Base-by-base conservation (phyloP, 2,329 filamentous ascomycete genomes). In the Calonectria pseudoreteaudii region DNA sequence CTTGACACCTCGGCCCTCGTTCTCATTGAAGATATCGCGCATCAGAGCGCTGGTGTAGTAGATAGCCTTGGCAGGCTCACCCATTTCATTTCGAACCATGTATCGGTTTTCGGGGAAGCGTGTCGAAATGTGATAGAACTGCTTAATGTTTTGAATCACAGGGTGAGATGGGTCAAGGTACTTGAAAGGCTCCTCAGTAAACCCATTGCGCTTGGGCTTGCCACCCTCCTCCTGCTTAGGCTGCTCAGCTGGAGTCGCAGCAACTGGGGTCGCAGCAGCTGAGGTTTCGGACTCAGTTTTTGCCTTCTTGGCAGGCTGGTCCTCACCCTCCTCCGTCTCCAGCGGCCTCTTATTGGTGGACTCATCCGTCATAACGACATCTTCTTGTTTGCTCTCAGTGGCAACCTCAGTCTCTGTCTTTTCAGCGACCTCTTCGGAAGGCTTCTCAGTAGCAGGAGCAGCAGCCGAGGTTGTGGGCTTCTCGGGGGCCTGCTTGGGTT, bases 61-160 rank as follows among this genome's bases (percentile, higher is more conserved):
- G 79, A 99, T 96, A 34, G 96, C 97, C 87, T 98, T 98, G 67
- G 94, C 93, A 0, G 96, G 95, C 82, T 95, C 92, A 62, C 95
- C 97, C 75, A 93, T 90, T 31, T 94, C 94, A 86, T 99, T 99
- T 80, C 97, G 94, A 67, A 99, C 97, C 93, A 99, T 94, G 87
- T 97, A 99, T 70, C 96, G 93, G 84, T 98, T 94, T 28, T 93
- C 90, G 0, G 97, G 97, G 88, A 99, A 99, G 62, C 93, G 93
- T 0, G 92, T 84, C 0, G 95, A 96, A 75, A 98, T 89, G 68
- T 93, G 89, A 87, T 98, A 99, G 86, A 98, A 98, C 3, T 90
- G 84, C 80, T 93, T 93, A 81, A 99, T 96, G 70, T 90, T 89
- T 75, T 92, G 84, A 68, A 99, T 93, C 73, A 97, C 94, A 3